These are phyloP conservation scores for Boeremia lycopersici DNA, from an alignment of 2,329 filamentous ascomycete genomes.

Conservation along the genomic window DNA sequence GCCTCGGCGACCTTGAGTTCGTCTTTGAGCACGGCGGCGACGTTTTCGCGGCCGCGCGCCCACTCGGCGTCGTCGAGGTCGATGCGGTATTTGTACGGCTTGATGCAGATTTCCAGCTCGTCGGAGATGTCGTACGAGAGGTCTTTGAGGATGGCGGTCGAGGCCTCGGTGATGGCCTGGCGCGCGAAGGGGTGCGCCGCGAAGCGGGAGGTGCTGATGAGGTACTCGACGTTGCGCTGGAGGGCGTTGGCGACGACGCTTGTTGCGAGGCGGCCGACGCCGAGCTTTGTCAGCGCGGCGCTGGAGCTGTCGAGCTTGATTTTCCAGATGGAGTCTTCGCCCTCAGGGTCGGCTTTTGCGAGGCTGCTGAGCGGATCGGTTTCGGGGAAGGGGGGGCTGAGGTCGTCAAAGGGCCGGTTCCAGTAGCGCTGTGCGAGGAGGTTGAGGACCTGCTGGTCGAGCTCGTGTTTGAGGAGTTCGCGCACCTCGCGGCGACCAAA, in stretches of 20 bases:
- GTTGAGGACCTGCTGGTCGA: constrained; percentile 94
- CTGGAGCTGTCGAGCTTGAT: constrained; percentile 92
- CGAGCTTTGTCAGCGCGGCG: constrained; percentile 88
- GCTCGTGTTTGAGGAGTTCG: constrained; percentile 84
- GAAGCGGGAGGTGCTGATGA: constrained; percentile 84
- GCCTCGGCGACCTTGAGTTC: constrained; percentile 84
- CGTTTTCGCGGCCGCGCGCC: constrained; percentile 82
- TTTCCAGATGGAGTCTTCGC: constrained; percentile 85
- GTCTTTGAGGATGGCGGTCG: constrained; percentile 87
- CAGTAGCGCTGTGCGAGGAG: constrained; percentile 92
- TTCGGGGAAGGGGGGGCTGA: constrained; percentile 70
- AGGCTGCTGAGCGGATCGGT: constrained; percentile 76
- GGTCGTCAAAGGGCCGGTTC: constrained; percentile 91
- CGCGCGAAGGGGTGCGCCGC: constrained; percentile 88
- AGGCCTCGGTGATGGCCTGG: constrained; percentile 90
- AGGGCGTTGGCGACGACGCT: constrained; percentile 89
- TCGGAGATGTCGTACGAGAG: constrained; percentile 96
- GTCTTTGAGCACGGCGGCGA: constrained; percentile 78
- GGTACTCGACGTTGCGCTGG: constrained; percentile 78
- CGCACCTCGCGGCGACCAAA: constrained; percentile 91
- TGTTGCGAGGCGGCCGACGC: constrained; percentile 89
- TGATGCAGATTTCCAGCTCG: constrained; percentile 98
- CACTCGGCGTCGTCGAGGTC: constrained; percentile 93
- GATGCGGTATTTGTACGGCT: constrained; percentile 98
- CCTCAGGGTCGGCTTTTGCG: constrained; percentile 75